phyloP scores from a whole-genome alignment of 352 stramenopile genomes.

The Globisporangium mamillatum region DNA sequence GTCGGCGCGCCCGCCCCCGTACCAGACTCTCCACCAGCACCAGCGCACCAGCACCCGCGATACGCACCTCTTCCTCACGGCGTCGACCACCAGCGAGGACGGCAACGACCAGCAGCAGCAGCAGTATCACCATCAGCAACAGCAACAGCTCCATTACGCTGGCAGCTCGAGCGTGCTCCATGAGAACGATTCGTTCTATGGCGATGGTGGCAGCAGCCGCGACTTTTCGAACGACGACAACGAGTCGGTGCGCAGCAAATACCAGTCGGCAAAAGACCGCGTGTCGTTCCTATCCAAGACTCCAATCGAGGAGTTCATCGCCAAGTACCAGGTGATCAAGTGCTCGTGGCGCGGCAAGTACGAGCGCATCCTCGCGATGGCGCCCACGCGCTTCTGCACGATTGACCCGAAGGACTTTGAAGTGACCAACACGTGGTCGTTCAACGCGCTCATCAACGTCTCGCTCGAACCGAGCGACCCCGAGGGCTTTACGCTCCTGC shows the following conservation, averaged over 20 bases:
- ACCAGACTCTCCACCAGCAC: conserved; percentile 6
- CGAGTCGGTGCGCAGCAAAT: conserved; percentile 13
- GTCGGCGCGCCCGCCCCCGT: neutral
- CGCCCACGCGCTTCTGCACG: conserved; percentile 77
- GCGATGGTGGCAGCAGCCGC: neutral
- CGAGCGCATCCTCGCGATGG: conserved; percentile 81
- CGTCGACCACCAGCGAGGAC: conserved; percentile 4
- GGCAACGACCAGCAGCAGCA: conserved; percentile 6
- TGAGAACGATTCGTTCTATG: conserved; percentile 1
- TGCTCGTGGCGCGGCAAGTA: conserved; percentile 84
- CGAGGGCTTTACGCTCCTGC: conserved; percentile 56
- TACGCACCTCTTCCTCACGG: conserved; percentile 4
- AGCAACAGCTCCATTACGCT: neutral
- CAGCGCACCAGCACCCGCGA: conserved; percentile 12
- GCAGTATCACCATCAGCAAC: neutral
- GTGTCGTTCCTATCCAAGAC: conserved; percentile 39
- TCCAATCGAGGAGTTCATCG: conserved; percentile 77
- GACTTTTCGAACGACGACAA: conserved; percentile 13
- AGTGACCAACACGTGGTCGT: conserved; percentile 84
- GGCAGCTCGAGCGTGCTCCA: neutral
- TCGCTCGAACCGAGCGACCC: conserved; percentile 55
- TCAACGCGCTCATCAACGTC: conserved; percentile 52
- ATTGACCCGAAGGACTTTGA: conserved; percentile 87
- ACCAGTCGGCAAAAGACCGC: conserved; percentile 23
- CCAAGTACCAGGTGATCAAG: conserved; percentile 86